A percentile compares a stretch with the other conserved stretches of the same genome.
phyloP scores from a whole-genome alignment of 768 basidiomycete genomes.

The Boletus vinaceobasis region DNA sequence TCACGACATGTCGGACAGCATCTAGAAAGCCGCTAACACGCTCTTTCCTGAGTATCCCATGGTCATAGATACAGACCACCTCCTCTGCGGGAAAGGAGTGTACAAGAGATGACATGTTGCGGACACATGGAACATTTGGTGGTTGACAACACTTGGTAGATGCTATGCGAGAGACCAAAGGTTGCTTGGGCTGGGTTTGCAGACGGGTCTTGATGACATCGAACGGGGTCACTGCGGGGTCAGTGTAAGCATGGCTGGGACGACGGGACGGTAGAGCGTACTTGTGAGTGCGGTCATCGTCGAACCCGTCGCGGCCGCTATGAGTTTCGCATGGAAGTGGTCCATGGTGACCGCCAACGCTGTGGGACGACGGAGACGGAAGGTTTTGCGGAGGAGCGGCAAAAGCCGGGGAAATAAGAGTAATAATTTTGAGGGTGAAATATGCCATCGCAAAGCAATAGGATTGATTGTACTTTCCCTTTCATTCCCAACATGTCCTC shows the following conservation, averaged over 20 bases:
- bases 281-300: conserved; percentile 82
- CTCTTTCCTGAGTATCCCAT: conserved; percentile 64
- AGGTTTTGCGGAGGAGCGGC: conserved; percentile 12
- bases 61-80: conserved; percentile 79
- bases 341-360: conserved; percentile 41
- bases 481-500: conserved; percentile 18
- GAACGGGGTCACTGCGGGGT: conserved; percentile 90
- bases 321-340: conserved; percentile 71
- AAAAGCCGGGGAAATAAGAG: conserved; percentile 19
- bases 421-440: background rate
- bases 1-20: conserved; percentile 75
- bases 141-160: conserved; percentile 71
- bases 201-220: conserved; percentile 96
- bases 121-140: conserved; percentile 48
- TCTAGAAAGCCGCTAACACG: conserved; percentile 83
- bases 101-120: conserved; percentile 74
- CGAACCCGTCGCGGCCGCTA: conserved; percentile 77
- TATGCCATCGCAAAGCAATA: conserved; percentile 2
- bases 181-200: conserved; percentile 78
- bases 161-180: conserved; percentile 52
- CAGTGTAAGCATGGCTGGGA: conserved; percentile 7
- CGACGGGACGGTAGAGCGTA: conserved; percentile 33
- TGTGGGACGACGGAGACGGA: background rate
- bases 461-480: background rate
- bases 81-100: conserved; percentile 54